Conservation (phyloP, 495 filamentous ascomycete species). For the Clavariopsis aquatica region DNA sequence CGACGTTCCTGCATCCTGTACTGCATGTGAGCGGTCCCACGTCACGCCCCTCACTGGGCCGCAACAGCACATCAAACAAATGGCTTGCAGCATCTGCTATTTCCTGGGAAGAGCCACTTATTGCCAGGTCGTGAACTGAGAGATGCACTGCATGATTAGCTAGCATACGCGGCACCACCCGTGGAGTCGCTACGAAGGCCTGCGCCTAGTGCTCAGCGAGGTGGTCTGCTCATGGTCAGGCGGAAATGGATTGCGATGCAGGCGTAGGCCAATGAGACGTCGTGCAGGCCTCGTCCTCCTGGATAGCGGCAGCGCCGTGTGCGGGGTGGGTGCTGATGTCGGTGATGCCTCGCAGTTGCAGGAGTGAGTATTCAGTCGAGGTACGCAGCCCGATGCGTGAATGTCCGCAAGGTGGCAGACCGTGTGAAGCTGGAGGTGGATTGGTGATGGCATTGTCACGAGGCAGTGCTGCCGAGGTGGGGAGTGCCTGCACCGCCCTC, state of each 20-base stretch:
- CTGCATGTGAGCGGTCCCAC: constrained; percentile 11
- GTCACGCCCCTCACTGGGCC: background rate
- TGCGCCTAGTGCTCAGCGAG: background rate
- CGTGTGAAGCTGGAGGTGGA: no score
- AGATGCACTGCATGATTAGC: background rate
- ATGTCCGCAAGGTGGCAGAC: background rate
- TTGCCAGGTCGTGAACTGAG: background rate
- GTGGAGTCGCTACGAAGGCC: background rate
- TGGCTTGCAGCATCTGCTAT: background rate
- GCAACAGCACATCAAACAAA: constrained; percentile 5
- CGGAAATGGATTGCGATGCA: background rate
- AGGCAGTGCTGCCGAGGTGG: background rate
- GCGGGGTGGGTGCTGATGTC: background rate
- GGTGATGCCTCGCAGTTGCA: background rate
- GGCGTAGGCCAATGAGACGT: background rate
- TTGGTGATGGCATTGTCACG: background rate
- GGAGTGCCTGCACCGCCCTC: background rate
- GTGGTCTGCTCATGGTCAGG: background rate
- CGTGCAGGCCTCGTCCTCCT: background rate
- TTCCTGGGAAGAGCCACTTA: background rate
- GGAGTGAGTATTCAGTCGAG: background rate
- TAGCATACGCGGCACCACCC: background rate
- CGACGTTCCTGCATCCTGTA: no score
- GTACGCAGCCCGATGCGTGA: background rate
- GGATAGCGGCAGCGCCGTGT: background rate